A percentile compares a stretch with the other conserved stretches of the same genome.
phyloP scores from a whole-genome alignment of 139 green algal genomes.

The Diplosphaera chodatii region DNA sequence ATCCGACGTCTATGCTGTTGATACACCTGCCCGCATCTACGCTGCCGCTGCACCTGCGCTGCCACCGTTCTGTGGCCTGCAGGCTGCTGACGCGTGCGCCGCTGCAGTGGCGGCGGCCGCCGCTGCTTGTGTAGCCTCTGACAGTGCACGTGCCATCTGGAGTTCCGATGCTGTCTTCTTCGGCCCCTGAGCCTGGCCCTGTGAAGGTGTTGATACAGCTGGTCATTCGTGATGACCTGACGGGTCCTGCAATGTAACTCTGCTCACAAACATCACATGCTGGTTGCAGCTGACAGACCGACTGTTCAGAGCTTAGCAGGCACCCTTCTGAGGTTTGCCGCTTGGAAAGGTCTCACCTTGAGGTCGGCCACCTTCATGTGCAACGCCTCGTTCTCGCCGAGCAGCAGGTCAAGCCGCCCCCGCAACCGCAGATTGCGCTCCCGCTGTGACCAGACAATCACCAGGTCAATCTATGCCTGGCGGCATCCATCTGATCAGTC shows the following conservation, averaged over 20 bases:
- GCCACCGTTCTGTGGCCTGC: conserved; percentile 2
- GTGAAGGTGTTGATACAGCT: no score
- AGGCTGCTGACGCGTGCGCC: conserved; percentile 30
- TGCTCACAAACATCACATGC: no score
- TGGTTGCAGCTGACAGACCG: no score
- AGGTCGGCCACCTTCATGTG: conserved; percentile 20
- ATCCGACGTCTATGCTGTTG: no score
- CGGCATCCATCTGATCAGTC: no score
- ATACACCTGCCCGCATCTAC: not conserved
- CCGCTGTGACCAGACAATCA: conserved; percentile 15
- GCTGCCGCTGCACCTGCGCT: no score
- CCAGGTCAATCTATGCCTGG: no score
- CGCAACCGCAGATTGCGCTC: conserved; percentile 6
- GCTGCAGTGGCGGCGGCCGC: conserved; percentile 41
- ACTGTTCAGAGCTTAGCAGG: no score
- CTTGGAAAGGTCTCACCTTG: conserved; percentile 11
- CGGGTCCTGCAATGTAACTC: no score
- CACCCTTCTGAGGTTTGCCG: no score
- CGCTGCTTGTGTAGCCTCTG: conserved; percentile 39
- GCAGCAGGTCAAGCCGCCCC: conserved; percentile 10
- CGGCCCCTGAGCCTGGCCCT: conserved; percentile 17
- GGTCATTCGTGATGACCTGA: no score
- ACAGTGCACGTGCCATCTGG: conserved; percentile 35
- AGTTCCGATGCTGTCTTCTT: conserved; percentile 33
- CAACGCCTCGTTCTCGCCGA: conserved; percentile 27